Conservation (phyloP, 1,139 yeast genomes). For the Cylindricascospora bacillispora region DNA sequence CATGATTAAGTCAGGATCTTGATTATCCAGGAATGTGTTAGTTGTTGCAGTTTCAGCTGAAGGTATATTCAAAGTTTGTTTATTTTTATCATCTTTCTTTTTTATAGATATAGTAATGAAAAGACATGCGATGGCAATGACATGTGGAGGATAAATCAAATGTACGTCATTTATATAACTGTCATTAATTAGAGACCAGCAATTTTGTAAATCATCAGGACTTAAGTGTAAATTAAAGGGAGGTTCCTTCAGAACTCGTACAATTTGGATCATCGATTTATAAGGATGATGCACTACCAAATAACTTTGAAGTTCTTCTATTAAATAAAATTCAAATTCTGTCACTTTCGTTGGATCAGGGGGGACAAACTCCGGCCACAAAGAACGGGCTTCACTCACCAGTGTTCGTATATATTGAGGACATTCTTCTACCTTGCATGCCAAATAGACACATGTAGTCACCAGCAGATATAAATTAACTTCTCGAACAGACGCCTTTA, state of each 20-base stretch:
- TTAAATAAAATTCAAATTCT: slow-evolving; percentile 85
- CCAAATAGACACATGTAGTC: slow-evolving; percentile 76
- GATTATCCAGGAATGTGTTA: slow-evolving; percentile 1
- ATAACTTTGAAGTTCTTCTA: slow-evolving; percentile 78
- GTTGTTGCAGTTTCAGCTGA: slow-evolving; percentile 1
- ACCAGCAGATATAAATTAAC: slow-evolving; percentile 69
- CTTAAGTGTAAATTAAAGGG: slow-evolving; percentile 22
- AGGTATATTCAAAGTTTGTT: neutral
- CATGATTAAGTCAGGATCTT: neutral
- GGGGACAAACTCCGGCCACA: slow-evolving; percentile 94
- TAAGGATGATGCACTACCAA: slow-evolving; percentile 85
- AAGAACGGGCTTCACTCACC: slow-evolving; percentile 69
- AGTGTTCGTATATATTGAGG: slow-evolving; percentile 87
- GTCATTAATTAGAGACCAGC: slow-evolving; percentile 87
- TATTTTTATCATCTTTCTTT: slow-evolving; percentile 8
- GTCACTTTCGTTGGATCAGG: slow-evolving; percentile 89
- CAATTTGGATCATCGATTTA: slow-evolving; percentile 52
- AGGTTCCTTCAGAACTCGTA: slow-evolving; percentile 31
- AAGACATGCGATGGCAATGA: slow-evolving; percentile 75
- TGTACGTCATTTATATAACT: slow-evolving; percentile 81
- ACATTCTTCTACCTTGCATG: slow-evolving; percentile 89
- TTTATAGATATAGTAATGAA: slow-evolving; percentile 20
- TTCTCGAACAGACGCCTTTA: slow-evolving; percentile 64
- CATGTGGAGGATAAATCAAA: slow-evolving; percentile 75
- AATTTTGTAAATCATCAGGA: slow-evolving; percentile 64